Base-by-base conservation (phyloP, 768 basidiomycete species). In the Russula sp. region DNA sequence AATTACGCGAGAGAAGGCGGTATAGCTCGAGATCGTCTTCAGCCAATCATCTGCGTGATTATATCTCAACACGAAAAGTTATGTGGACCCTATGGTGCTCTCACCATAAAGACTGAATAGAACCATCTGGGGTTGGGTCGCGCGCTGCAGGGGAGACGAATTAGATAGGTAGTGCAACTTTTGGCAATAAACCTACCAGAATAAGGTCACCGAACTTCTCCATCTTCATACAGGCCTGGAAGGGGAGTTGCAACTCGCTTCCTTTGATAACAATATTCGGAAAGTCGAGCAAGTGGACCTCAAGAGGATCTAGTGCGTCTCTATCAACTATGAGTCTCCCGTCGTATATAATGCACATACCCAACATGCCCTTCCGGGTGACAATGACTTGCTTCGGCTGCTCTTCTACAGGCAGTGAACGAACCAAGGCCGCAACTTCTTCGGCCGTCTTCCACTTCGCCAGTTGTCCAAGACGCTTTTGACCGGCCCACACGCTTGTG, bases 201-300 rank as follows among this genome's bases (percentile, higher is more conserved):
- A 98, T 98, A 65, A 99, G 79, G 73, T 99, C 97, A 78, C 97
- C 97, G 69, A 99, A 98, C 76, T 98, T 98, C 83, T 99, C 97
- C 89, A 98, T 95, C 81, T 98, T 98, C 92, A 99, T 94, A 70
- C 94, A 96, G 16, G 97, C 96, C 76, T 98, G 96, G 94, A 99
- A 99, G 0, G 97, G 97, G 61, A 98, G 79, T 71, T 99, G 97
- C 53, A 99, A 79, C 74, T 99, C 97, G 68, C 91, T 94, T 62
- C 97, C 97, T 78, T 98, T 98, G 81, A 99, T 99, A 75, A 99
- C 97, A 68, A 99, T 99, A 76, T 99, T 99, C 56, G 97, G 97
- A 88, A 99, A 99, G 77, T 99, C 97, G 66, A 99, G 86, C 74
- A 98, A 84, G 73, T 98, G 97, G 63, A 98, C 97, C 80, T 98